These are phyloP conservation scores for Spencermartinsiella europaea DNA, from an alignment of 805 yeast species.

Conservation along the genomic window DNA sequence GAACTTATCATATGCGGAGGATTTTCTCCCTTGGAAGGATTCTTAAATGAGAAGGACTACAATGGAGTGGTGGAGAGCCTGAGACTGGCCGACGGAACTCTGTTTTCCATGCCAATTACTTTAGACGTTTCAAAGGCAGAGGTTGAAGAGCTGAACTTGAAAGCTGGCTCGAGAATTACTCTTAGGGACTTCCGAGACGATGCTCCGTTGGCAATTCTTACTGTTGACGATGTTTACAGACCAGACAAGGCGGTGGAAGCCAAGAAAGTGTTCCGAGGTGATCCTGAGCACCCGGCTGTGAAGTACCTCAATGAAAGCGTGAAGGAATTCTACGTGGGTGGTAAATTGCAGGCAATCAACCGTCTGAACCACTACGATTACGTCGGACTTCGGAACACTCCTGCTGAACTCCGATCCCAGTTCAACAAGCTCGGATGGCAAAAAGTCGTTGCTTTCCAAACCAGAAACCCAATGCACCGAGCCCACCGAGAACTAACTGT, in stretches of 20 bases:
- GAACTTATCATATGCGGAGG: constrained; percentile 93
- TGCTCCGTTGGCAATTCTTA: constrained; percentile 71
- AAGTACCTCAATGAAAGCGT: constrained; percentile 65
- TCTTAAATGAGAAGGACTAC: constrained; percentile 64
- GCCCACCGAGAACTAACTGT: constrained; percentile 96
- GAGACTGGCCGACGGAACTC: constrained; percentile 67
- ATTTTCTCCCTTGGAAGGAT: constrained; percentile 79
- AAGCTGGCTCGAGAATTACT: constrained; percentile 58
- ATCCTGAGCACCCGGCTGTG: constrained; percentile 94
- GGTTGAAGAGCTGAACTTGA: constrained; percentile 38
- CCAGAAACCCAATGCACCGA: constrained; percentile 98
- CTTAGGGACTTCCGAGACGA: constrained; percentile 80
- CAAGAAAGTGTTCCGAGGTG: constrained; percentile 85
- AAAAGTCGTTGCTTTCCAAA: constrained; percentile 92
- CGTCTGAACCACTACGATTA: constrained; percentile 89
- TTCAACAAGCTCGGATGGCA: constrained; percentile 79
- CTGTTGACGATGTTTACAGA: constrained; percentile 69
- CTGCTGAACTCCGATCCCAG: constrained; percentile 83
- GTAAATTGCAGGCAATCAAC: constrained; percentile 74
- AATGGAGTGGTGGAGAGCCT: constrained; percentile 58
- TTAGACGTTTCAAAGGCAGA: constrained; percentile 61
- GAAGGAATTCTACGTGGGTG: constrained; percentile 85
- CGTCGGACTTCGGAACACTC: constrained; percentile 80
- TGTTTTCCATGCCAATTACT: constrained; percentile 93
- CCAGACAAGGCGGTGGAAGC: constrained; percentile 84